A percentile compares a stretch with the other conserved stretches of the same genome.
Conservation (phyloP, 768 basidiomycete genomes). For the Tylopilus sp. region DNA sequence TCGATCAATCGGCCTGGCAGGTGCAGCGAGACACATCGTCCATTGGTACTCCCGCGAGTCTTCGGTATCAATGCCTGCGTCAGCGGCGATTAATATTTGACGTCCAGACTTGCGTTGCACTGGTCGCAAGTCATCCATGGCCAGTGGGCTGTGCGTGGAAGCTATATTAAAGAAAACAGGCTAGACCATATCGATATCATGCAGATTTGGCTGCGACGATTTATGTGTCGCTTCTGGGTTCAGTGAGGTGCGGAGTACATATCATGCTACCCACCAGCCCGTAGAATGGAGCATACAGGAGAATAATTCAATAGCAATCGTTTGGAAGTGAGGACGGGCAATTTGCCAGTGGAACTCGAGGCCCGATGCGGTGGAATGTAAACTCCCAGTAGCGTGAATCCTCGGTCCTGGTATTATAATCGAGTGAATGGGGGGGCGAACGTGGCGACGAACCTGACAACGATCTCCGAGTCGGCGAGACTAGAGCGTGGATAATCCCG, state of each 20-base stretch:
- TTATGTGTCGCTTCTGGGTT: neutral
- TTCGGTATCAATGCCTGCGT: neutral
- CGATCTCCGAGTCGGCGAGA: too few relatives aligned
- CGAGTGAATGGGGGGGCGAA: too few relatives aligned
- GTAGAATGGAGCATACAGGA: too few relatives aligned
- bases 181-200: conserved; percentile 1
- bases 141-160: neutral
- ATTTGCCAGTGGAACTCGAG: too few relatives aligned
- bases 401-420: too few relatives aligned
- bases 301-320: too few relatives aligned
- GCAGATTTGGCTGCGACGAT: neutral
- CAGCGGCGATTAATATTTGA: neutral
- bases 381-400: too few relatives aligned
- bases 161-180: neutral
- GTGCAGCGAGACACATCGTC: neutral
- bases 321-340: too few relatives aligned
- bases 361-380: too few relatives aligned
- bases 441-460: too few relatives aligned
- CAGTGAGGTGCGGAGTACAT: neutral
- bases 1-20: neutral
- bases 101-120: neutral
- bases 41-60: conserved; percentile 17
- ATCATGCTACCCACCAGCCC: too few relatives aligned
- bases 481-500: too few relatives aligned
- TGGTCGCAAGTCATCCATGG: neutral